Evolutionary conservation across 306 rosid genomes (phyloP).

Genomic region (Cucurbita maxima): DNA sequence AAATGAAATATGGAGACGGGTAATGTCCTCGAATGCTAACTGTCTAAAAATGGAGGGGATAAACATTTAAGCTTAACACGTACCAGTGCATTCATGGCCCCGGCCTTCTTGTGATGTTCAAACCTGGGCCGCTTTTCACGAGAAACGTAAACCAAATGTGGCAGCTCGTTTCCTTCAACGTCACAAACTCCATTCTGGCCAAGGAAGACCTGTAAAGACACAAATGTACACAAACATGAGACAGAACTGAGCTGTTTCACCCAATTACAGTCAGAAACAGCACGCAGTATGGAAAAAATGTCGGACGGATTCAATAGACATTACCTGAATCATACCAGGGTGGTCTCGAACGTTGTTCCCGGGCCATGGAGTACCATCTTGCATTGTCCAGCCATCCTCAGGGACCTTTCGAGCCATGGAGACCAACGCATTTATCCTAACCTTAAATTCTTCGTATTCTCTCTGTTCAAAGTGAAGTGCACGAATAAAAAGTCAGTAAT

Average conservation of each 20-base stretch:
- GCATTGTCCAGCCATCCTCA: slow-evolving; percentile 99
- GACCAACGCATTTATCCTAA: slow-evolving; percentile 70
- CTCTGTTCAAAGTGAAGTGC: slow-evolving; percentile 33
- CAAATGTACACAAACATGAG: not conserved
- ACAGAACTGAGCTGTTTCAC: not conserved
- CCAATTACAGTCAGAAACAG: not conserved
- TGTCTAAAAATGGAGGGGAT: not conserved
- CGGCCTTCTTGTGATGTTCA: slow-evolving; percentile 94
- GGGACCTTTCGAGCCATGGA: slow-evolving; percentile 89
- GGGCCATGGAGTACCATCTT: slow-evolving; percentile 97
- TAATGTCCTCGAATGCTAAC: not conserved
- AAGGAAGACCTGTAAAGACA: slow-evolving; percentile 52
- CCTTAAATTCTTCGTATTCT: slow-evolving; percentile 91
- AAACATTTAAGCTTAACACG: not conserved
- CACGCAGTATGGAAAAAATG: not conserved
- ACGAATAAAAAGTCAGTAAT: not conserved
- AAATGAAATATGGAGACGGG: slow-evolving; percentile 9
- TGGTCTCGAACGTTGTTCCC: slow-evolving; percentile 93
- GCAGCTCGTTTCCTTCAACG: slow-evolving; percentile 76
- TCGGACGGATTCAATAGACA: not conserved
- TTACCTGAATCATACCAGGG: slow-evolving; percentile 99
- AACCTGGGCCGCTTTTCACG: slow-evolving; percentile 96
- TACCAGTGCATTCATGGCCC: slow-evolving; percentile 95
- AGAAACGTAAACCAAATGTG: slow-evolving; percentile 79
- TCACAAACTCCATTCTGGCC: slow-evolving; percentile 76